Conservation (phyloP, 495 filamentous ascomycete genomes). For the Paragyromitra xinjiangensis region DNA sequence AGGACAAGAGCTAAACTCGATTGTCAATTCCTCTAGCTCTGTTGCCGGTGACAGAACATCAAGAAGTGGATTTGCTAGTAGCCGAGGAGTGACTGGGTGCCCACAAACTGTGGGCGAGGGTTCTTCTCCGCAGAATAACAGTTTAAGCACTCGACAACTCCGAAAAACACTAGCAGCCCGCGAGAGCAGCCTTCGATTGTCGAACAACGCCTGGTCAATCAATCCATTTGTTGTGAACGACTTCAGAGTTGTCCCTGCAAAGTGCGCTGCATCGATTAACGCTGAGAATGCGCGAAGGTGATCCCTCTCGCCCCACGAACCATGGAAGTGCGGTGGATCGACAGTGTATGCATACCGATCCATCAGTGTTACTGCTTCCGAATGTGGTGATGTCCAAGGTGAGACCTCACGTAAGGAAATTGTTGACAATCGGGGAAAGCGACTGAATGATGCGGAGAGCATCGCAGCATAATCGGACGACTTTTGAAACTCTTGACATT, state of each 20-base stretch:
- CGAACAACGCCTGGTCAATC: slow-evolving; percentile 37
- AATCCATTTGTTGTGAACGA: slow-evolving; percentile 32
- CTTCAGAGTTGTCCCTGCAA: slow-evolving; percentile 21
- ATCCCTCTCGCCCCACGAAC: slow-evolving; percentile 45
- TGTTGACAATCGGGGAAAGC: slow-evolving; percentile 22
- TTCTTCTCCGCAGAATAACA: slow-evolving; percentile 42
- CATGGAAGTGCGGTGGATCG: slow-evolving; percentile 43
- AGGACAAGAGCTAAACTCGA: slow-evolving; percentile 31
- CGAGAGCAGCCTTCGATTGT: slow-evolving; percentile 29
- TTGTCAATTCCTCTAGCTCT: slow-evolving; percentile 14
- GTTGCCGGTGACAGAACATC: slow-evolving; percentile 15
- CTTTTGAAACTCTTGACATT: slow-evolving; percentile 41
- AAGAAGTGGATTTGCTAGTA: slow-evolving; percentile 11
- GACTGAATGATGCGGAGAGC: slow-evolving; percentile 34
- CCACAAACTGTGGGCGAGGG: not conserved
- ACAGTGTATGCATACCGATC: slow-evolving; percentile 38
- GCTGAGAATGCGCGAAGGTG: slow-evolving; percentile 41
- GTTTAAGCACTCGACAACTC: slow-evolving; percentile 13
- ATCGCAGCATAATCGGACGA: slow-evolving; percentile 46
- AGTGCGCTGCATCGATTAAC: slow-evolving; percentile 36
- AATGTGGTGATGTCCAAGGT: not conserved
- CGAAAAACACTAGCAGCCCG: slow-evolving; percentile 25
- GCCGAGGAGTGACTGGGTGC: not conserved
- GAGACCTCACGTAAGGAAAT: slow-evolving; percentile 32
- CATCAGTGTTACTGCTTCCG: slow-evolving; percentile 31